Conservation (phyloP, 1,139 yeast genomes). For the Eremothecium gossypii region DNA sequence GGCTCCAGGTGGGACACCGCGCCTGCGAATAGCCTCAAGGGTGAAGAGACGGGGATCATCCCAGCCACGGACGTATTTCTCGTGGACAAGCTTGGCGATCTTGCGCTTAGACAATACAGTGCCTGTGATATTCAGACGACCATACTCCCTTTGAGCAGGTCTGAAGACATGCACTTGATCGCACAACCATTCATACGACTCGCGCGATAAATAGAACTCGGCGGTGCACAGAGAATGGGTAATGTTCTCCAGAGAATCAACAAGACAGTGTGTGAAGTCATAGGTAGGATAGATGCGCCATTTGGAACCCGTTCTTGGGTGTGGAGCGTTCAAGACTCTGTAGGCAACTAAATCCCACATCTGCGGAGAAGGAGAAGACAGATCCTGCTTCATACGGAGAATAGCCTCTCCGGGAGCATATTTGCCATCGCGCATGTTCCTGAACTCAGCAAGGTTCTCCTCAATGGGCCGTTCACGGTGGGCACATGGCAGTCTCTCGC, state of each 20-base stretch:
- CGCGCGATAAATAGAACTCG: slow-evolving; percentile 85
- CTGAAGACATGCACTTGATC: slow-evolving; percentile 90
- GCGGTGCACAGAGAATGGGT: slow-evolving; percentile 93
- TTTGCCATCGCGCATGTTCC: slow-evolving; percentile 84
- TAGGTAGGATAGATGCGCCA: slow-evolving; percentile 99
- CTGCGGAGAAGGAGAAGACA: slow-evolving; percentile 88
- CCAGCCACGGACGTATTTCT: slow-evolving; percentile 84
- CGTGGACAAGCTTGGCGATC: slow-evolving; percentile 84
- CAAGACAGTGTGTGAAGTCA: slow-evolving; percentile 97
- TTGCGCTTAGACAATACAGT: slow-evolving; percentile 92
- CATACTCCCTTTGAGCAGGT: slow-evolving; percentile 98
- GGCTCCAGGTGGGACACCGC: slow-evolving; percentile 99
- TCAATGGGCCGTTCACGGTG: slow-evolving; percentile 66
- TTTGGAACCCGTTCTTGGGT: slow-evolving; percentile 91
- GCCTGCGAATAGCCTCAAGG: slow-evolving; percentile 86
- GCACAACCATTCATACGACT: slow-evolving; percentile 97
- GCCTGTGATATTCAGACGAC: slow-evolving; percentile 90
- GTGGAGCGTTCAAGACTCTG: slow-evolving; percentile 84
- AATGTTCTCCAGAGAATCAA: slow-evolving; percentile 93
- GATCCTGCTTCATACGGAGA: slow-evolving; percentile 93
- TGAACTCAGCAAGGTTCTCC: slow-evolving; percentile 68
- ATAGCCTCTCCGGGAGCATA: slow-evolving; percentile 89
- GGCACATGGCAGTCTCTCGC: slow-evolving; percentile 74
- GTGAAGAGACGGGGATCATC: slow-evolving; percentile 97
- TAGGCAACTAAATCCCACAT: slow-evolving; percentile 99